Percentiles rank a stretch among this genome's conserved stretches.
Evolutionary conservation across 192 early-diverging fungal species (phyloP).

Genomic region (Coemansia sp.): DNA sequence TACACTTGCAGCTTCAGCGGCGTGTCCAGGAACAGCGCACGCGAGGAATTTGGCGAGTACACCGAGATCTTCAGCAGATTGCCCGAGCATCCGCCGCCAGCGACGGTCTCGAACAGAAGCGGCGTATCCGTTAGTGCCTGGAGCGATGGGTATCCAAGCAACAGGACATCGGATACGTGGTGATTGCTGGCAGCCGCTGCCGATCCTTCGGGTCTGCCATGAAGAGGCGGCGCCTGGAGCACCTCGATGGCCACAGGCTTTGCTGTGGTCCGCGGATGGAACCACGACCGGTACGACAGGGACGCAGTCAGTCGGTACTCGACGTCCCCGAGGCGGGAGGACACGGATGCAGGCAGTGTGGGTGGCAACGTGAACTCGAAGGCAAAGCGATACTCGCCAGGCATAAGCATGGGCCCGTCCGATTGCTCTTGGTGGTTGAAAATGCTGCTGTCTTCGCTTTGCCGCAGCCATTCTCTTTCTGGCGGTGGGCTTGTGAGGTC

Average conservation of each 20-base stretch:
- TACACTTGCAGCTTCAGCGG: constrained; percentile 23
- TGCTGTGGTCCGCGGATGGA: constrained; percentile 7
- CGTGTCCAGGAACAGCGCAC: constrained; percentile 21
- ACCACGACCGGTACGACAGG: constrained; percentile 16
- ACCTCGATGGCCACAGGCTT: constrained; percentile 17
- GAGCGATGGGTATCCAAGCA: constrained; percentile 25
- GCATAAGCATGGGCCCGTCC: constrained; percentile 5
- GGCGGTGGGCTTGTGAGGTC: constrained; percentile 11
- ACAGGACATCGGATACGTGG: background rate
- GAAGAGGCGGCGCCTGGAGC: constrained; percentile 18
- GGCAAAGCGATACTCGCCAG: constrained; percentile 38
- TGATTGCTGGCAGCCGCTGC: no score
- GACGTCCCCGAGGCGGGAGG: constrained; percentile 25
- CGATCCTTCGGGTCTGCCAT: background rate
- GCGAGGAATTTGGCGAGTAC: constrained; percentile 28
- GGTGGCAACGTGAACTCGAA: constrained; percentile 43
- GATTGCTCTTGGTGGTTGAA: background rate
- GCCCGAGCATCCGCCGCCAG: background rate
- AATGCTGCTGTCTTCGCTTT: constrained; percentile 7
- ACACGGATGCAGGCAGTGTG: constrained; percentile 30
- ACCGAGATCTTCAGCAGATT: constrained; percentile 24
- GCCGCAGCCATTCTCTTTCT: background rate
- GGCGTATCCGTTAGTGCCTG: constrained; percentile 14
- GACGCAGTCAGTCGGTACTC: constrained; percentile 16
- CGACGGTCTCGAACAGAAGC: constrained; percentile 25